These are phyloP conservation scores for Prototheca wickerhamii DNA, from an alignment of 163 green algal species.

Conservation along the genomic window DNA sequence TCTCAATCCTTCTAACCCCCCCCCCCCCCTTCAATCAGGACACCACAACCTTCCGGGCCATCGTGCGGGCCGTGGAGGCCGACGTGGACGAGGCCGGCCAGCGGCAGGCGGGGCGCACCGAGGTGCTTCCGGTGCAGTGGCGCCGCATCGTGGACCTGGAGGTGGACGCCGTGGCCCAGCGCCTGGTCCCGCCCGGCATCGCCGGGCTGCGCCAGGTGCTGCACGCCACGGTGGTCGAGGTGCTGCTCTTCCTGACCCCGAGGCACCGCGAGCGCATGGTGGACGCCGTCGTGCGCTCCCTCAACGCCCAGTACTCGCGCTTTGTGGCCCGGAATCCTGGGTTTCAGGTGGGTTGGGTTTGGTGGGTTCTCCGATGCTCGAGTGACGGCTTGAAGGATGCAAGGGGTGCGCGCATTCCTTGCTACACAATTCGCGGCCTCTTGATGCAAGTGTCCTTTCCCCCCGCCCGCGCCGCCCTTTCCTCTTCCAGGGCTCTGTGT, in stretches of 20 bases:
- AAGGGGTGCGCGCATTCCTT: background rate
- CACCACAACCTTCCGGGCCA: constrained; percentile 22
- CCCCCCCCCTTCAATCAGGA: constrained; percentile 18
- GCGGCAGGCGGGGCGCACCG: constrained; percentile 16
- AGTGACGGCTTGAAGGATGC: background rate
- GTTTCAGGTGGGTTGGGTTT: constrained; percentile 13
- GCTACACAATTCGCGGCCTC: background rate
- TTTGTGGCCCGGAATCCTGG: constrained; percentile 37
- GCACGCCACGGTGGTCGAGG: constrained; percentile 58
- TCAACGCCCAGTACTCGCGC: constrained; percentile 45
- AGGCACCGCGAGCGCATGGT: constrained; percentile 54
- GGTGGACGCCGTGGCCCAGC: constrained; percentile 38
- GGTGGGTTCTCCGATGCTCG: background rate
- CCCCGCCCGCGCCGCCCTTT: background rate
- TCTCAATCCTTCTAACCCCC: too few species aligned
- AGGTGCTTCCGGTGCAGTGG: constrained; percentile 65
- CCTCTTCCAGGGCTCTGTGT: constrained; percentile 35
- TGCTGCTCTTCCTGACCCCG: constrained; percentile 67
- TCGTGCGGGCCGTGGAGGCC: constrained; percentile 14
- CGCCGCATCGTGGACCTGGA: constrained; percentile 49
- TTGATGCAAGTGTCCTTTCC: background rate
- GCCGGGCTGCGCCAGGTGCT: constrained; percentile 38
- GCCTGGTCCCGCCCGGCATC: constrained; percentile 50
- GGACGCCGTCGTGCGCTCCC: constrained; percentile 31
- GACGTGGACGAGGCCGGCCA: background rate